Percentiles rank a stretch among this genome's conserved stretches.
Evolutionary conservation across 192 early-diverging fungal genomes (phyloP).

Genomic region (Glomus cerebriforme): DNA sequence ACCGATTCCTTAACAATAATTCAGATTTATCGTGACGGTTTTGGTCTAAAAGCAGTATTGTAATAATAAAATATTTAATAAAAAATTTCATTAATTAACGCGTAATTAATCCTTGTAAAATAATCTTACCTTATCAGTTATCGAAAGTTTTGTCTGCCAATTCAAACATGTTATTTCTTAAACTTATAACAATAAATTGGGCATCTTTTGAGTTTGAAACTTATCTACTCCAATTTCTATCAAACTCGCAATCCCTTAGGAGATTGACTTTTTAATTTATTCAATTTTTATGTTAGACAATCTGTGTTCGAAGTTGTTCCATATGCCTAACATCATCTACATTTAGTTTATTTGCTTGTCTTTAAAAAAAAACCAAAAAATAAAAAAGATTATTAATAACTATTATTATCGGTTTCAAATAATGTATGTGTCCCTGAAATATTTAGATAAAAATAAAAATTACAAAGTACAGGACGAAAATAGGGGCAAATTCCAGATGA

Average conservation of each 20-base stretch:
- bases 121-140: slow-evolving; percentile 51
- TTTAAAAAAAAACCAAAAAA: slow-evolving; percentile 27
- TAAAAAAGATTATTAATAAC: not conserved
- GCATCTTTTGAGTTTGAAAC: slow-evolving; percentile 89
- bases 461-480: too few relatives aligned
- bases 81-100: not conserved
- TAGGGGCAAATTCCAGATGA: too few relatives aligned
- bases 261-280: slow-evolving; percentile 57
- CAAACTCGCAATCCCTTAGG: slow-evolving; percentile 70
- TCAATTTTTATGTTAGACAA: slow-evolving; percentile 50
- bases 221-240: slow-evolving; percentile 88
- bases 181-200: slow-evolving; percentile 98
- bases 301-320: slow-evolving; percentile 51
- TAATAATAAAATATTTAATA: not conserved
- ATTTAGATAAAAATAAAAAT: too few relatives aligned
- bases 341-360: slow-evolving; percentile 52
- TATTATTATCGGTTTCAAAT: too few relatives aligned
- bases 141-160: slow-evolving; percentile 97
- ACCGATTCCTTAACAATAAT: too few relatives aligned
- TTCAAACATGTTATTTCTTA: slow-evolving; percentile 99
- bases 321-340: slow-evolving; percentile 54
- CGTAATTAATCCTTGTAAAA: too few relatives aligned
- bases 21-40: not conserved
- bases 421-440: too few relatives aligned
- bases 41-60: not conserved